These are phyloP conservation scores for Brasenia schreberi DNA, from an alignment of 164 flowering plant genomes.

Conservation along the genomic window DNA sequence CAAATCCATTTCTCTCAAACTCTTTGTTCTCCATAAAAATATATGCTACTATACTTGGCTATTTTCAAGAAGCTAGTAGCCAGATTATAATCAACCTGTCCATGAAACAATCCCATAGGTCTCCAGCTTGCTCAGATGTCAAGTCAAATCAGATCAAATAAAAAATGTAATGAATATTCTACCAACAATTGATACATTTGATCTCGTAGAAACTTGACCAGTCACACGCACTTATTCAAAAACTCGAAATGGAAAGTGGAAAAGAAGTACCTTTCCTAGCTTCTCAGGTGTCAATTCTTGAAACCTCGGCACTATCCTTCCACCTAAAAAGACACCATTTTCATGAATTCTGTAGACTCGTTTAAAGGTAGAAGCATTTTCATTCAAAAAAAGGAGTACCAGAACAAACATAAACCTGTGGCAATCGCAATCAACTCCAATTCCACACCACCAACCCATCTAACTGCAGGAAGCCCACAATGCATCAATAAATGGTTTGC, in stretches of 20 bases:
- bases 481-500: slow-evolving; percentile 95
- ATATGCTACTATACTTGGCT: too few relatives aligned
- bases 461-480: slow-evolving; percentile 87
- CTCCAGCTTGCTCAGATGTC: too few relatives aligned
- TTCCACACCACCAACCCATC: slow-evolving; percentile 99
- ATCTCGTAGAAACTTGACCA: background rate
- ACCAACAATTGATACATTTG: too few relatives aligned
- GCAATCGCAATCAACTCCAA: slow-evolving; percentile 95
- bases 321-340: slow-evolving; percentile 33
- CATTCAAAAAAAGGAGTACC: too few relatives aligned
- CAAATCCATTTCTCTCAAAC: too few relatives aligned
- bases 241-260: background rate
- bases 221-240: background rate
- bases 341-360: too few relatives aligned
- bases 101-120: too few relatives aligned
- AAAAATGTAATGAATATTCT: too few relatives aligned
- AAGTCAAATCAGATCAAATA: too few relatives aligned
- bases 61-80: too few relatives aligned
- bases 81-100: too few relatives aligned
- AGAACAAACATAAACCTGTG: slow-evolving; percentile 39
- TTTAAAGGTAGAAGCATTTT: background rate
- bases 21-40: too few relatives aligned
- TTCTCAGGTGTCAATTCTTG: slow-evolving; percentile 92
- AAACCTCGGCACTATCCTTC: slow-evolving; percentile 97
- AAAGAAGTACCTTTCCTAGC: slow-evolving; percentile 57